Conservation (phyloP, 768 basidiomycete genomes). For the Russula emetica region DNA sequence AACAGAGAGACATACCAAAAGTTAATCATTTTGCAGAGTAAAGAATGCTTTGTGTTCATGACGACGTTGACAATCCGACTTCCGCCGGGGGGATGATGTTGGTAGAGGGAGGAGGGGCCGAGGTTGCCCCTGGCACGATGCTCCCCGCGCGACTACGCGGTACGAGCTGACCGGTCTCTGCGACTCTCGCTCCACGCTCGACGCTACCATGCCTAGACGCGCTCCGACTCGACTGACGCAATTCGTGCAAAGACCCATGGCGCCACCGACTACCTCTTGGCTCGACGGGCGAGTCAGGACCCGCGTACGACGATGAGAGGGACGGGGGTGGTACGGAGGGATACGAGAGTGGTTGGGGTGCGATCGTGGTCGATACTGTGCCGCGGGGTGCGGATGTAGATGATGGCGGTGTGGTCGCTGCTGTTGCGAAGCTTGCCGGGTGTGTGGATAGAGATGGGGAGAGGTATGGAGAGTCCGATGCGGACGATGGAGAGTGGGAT, state of each 20-base stretch:
- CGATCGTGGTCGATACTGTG: slow-evolving; percentile 41
- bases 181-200: slow-evolving; percentile 62
- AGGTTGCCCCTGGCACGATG: slow-evolving; percentile 12
- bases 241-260: slow-evolving; percentile 32
- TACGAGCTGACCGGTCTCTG: slow-evolving; percentile 61
- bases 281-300: slow-evolving; percentile 31
- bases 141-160: slow-evolving; percentile 31
- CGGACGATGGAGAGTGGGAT: slow-evolving; percentile 63
- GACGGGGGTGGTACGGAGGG: slow-evolving; percentile 83
- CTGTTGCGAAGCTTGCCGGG: slow-evolving; percentile 55
- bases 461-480: slow-evolving; percentile 42
- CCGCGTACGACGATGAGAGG: slow-evolving; percentile 53
- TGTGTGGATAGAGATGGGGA: slow-evolving; percentile 54
- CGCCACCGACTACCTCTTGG: slow-evolving; percentile 34
- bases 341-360: slow-evolving; percentile 55
- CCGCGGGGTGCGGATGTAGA: slow-evolving; percentile 49
- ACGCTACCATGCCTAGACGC: slow-evolving; percentile 53
- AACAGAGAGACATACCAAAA: background rate
- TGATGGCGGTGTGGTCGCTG: slow-evolving; percentile 71
- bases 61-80: slow-evolving; percentile 12
- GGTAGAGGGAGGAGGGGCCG: background rate
- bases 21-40: no score
- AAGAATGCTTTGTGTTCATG: slow-evolving; percentile 9
- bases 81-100: slow-evolving; percentile 2
- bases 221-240: slow-evolving; percentile 37